Evolutionary conservation across 768 basidiomycete genomes (phyloP), one percentile per base, ranked within the genome.

Genomic region (Lentinula boryana): DNA sequence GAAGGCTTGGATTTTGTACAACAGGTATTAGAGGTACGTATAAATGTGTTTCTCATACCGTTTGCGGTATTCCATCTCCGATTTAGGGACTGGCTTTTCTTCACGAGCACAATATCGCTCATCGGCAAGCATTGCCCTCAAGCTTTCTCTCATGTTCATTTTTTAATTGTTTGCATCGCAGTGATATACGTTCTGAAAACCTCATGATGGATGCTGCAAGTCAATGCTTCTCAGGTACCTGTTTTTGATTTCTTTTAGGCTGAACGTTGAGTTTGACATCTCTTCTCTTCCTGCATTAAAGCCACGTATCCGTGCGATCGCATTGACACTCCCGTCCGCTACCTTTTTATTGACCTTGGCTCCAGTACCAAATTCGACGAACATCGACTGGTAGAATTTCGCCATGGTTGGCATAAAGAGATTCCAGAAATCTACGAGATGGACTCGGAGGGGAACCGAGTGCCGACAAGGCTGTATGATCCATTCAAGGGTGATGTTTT

Each of bases 41-140:
- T 16, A 12, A 10, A 5, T 49, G 5, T 10, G 6, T 46, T n/a
- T 7, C 44, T 21, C 23, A 16, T 23, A 23, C 2, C 18, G 6
- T 23, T 18, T 57, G 23, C 5, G 5, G 51, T 35, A 16, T 53
- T 0, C 5, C 18, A 9, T 56, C 16, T 8, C 10, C 36, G 54
- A 16, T 9, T 33, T 23, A 59, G 58, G 58, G 58, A 33, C 31
- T 59, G 18, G 46, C 38, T 5, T 59, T 59, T 51, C 50, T 59
- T n/a, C 58, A 59, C 33, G 38, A 48, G 12, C 58, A 59, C 27
- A 59, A 59, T n/a, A 59, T 59, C 18, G 58, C 58, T 15, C 58
- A 59, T 59, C 58, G 58, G 58, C 49, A 18, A 50, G 55, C 12
- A 32, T 18, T 18, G 49, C 10, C 13, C 21, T 13, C 1, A 51